Evolutionary conservation across 2,329 filamentous ascomycete genomes (phyloP).

Genomic region (Emericellopsis cladophorae): DNA sequence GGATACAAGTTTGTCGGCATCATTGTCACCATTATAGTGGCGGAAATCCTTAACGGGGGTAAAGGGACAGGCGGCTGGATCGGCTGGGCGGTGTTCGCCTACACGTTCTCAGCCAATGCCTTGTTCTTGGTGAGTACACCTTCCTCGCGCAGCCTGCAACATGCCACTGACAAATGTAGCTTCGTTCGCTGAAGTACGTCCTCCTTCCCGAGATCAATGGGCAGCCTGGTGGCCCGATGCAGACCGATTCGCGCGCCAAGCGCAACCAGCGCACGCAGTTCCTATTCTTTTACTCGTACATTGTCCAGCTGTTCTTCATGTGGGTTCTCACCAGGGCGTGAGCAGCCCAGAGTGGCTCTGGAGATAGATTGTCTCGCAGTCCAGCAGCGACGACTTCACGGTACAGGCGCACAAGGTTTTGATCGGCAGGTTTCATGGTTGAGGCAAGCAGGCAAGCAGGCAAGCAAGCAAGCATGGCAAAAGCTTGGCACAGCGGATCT

Average conservation of each 20-base stretch:
- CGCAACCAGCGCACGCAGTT: constrained; percentile 83
- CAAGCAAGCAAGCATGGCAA: too few species aligned
- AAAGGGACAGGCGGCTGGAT: constrained; percentile 78
- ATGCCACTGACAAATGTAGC: constrained; percentile 32
- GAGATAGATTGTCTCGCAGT: too few species aligned
- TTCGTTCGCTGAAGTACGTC: constrained; percentile 92
- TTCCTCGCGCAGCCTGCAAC: background rate
- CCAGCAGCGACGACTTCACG: too few species aligned
- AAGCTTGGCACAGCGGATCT: too few species aligned
- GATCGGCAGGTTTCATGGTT: too few species aligned
- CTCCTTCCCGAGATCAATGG: constrained; percentile 71
- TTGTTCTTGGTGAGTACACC: constrained; percentile 67
- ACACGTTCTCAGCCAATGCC: constrained; percentile 88
- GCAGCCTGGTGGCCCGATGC: constrained; percentile 51
- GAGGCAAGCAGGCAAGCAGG: too few species aligned
- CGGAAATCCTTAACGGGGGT: constrained; percentile 66
- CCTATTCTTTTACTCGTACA: constrained; percentile 85
- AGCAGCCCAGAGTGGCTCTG: background rate
- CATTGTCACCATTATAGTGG: constrained; percentile 73
- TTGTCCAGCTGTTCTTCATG: constrained; percentile 93
- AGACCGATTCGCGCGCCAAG: constrained; percentile 69
- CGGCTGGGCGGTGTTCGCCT: constrained; percentile 79
- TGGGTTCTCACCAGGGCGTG: constrained; percentile 49
- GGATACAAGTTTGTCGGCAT: constrained; percentile 99
- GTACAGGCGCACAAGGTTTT: too few species aligned